Conservation (phyloP, 2,329 filamentous ascomycete species). For the Trichoderma sp. region DNA sequence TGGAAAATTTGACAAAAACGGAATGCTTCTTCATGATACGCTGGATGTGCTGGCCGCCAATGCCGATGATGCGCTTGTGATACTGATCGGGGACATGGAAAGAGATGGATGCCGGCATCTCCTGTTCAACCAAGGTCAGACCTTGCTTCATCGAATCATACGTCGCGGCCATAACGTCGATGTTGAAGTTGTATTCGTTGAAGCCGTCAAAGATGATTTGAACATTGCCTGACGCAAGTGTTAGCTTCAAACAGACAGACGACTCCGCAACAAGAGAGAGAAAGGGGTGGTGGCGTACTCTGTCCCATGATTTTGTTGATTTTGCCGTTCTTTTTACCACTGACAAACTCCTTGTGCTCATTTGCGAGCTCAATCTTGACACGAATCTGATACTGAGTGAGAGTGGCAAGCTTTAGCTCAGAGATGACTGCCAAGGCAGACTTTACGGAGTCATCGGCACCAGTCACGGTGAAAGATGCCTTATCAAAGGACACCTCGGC, state of each 20-base stretch:
- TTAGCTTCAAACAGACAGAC: not conserved
- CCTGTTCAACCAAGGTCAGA: slow-evolving; percentile 88
- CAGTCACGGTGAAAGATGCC: slow-evolving; percentile 87
- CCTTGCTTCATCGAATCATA: slow-evolving; percentile 96
- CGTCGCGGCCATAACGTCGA: slow-evolving; percentile 87
- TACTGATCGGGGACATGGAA: slow-evolving; percentile 99
- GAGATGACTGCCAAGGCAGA: slow-evolving; percentile 92
- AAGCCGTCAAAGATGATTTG: slow-evolving; percentile 99
- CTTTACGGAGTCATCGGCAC: slow-evolving; percentile 94
- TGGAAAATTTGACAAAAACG: slow-evolving; percentile 98
- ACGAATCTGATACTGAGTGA: slow-evolving; percentile 85
- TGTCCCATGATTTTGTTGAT: slow-evolving; percentile 99
- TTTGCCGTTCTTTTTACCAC: slow-evolving; percentile 99
- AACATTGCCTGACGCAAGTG: slow-evolving; percentile 65
- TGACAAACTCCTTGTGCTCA: slow-evolving; percentile 99
- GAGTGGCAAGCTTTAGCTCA: slow-evolving; percentile 82
- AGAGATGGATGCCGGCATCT: slow-evolving; percentile 98
- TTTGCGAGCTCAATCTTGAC: slow-evolving; percentile 99
- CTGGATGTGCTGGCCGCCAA: slow-evolving; percentile 97
- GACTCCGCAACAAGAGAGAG: not conserved
- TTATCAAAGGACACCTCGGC: slow-evolving; percentile 95
- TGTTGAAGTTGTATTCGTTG: slow-evolving; percentile 99
- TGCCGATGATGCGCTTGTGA: slow-evolving; percentile 98
- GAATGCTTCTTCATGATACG: slow-evolving; percentile 99
- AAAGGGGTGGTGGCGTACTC: slow-evolving; percentile 55